Base-by-base conservation (phyloP, 352 stramenopile species). In the Globisporangium abappressorium region DNA sequence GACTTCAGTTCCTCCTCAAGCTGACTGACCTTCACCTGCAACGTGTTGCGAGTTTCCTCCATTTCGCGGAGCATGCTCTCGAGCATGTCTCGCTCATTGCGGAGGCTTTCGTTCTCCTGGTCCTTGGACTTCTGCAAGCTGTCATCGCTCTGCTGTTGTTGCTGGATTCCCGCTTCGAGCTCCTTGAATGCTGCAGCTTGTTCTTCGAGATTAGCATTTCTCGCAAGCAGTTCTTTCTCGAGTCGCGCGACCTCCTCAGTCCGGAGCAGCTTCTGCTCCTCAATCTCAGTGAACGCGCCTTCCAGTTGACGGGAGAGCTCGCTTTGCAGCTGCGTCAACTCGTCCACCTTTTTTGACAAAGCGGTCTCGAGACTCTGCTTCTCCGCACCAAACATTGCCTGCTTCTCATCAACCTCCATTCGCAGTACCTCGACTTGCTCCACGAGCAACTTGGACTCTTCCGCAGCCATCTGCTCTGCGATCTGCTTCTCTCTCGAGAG, bases 201-300 rank as follows among this genome's bases (percentile, higher is more conserved):
- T 54, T 22, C 56, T 47, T 46, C 56, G 5, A 61, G 56, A 11
- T 30, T 8, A 62, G 64, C 65, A 71, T 74, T 33, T 64, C 24
- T 46, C 63, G 41, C 26, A 20, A 24, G 5, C 26, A 81, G 57
- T 38, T 75, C 66, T 1, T 74, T 58, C 57, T 81, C 69, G 9
- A 82, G 68, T 49, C 71, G 70, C 6, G 62, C n/a, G n/a, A 72
- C 68, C 15, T 76, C 73, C 12, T 74, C 67, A 11, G 58, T 46
- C n/a, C 76, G 78, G 12, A 75, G 54, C 15, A 73, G 26, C 56
- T 80, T 80, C 15, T 70, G 33, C 46, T 75, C 68, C 18, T 82
- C 72, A 5, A 74, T 64, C 41, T 78, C 70, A 1, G 70, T 60
- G 30, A 75, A 77, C 0, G 77, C 68, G 9, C 70, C 62, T 54